Base-by-base conservation (phyloP, 345 rosid genomes). In the Firmiana major region DNA sequence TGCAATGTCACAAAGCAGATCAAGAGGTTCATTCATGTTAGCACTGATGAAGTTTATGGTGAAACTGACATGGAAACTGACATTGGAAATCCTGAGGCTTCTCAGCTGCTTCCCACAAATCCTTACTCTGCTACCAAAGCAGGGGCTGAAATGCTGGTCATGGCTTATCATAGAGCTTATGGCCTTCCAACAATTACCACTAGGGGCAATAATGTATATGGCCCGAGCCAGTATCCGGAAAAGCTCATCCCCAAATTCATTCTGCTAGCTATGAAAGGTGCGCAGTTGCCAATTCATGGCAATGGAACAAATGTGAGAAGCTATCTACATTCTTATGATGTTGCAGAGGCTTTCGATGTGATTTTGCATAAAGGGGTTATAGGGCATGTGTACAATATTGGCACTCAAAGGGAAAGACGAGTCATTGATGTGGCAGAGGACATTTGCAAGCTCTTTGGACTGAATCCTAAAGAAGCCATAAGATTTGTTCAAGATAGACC, bases 61-160 rank as follows among this genome's bases (percentile, higher is more conserved):
- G 93, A 90, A 79, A 90, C 93, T 1, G 91, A 85, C 28, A 78
- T 84, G 78, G 93, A 88, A 62, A 85, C 88, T 57, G 89, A 87
- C 13, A 81, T 86, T 0, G 93, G 91, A 7, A 90, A 88, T 75
- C 88, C 84, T 22, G 91, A 90, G 73, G 91, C 93, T 74, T 90
- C 93, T 53, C 93, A 88, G 83, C 79, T 90, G 1, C 81, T 90
- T 16, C 93, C 93, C 0, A 88, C 93, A 8, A 90, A 88, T 59
- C 93, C 93, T 4, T 90, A 88, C 76, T 90, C 93, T 9, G 93
- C 93, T 0, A 90, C 91, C 9, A 90, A 89, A 74, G 91, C 93
- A 1, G 91, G 91, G 51, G 91, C 93, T 54, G 93, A 89, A 78
- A 89, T 89, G 93, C 73, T 89, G 19, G 93, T 88, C 36, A 88